These are phyloP conservation scores for Angomonas ambiguus DNA, from an alignment of 208 protist species.

Conservation along the genomic window DNA sequence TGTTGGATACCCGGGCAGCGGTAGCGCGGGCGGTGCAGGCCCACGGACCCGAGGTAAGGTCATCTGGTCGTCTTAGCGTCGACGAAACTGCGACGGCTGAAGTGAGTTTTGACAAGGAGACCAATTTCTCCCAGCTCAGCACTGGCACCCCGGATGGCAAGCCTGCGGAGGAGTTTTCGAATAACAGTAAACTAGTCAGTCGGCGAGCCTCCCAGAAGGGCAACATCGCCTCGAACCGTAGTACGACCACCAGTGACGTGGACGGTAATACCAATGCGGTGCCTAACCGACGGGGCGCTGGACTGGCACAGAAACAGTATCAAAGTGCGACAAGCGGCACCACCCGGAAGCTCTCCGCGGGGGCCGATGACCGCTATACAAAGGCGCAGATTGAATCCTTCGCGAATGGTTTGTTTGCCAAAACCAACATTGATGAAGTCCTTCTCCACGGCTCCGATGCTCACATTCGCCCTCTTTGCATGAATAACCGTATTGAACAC, in stretches of 20 bases:
- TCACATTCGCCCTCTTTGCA: conserved; percentile 85
- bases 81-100: conserved; percentile 30
- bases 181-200: not conserved
- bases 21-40: conserved; percentile 30
- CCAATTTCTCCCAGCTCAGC: conserved; percentile 48
- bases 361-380: conserved; percentile 1
- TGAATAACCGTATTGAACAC: conserved; percentile 86
- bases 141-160: not conserved
- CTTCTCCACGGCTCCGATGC: conserved; percentile 68
- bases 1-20: conserved; percentile 20
- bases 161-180: not conserved
- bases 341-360: conserved; percentile 4
- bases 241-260: not conserved
- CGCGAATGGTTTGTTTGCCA: not conserved
- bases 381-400: conserved; percentile 6
- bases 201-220: not conserved
- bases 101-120: conserved; percentile 48
- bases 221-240: not conserved
- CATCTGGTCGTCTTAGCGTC: conserved; percentile 23
- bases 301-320: conserved; percentile 10
- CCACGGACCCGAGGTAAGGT: conserved; percentile 24
- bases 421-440: conserved; percentile 34
- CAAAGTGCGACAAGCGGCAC: conserved; percentile 16
- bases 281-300: conserved; percentile 16
- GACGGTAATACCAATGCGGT: not conserved